These are phyloP conservation scores for Irpex rosettiformis DNA, from an alignment of 1,284 basidiomycete species.

Conservation along the genomic window DNA sequence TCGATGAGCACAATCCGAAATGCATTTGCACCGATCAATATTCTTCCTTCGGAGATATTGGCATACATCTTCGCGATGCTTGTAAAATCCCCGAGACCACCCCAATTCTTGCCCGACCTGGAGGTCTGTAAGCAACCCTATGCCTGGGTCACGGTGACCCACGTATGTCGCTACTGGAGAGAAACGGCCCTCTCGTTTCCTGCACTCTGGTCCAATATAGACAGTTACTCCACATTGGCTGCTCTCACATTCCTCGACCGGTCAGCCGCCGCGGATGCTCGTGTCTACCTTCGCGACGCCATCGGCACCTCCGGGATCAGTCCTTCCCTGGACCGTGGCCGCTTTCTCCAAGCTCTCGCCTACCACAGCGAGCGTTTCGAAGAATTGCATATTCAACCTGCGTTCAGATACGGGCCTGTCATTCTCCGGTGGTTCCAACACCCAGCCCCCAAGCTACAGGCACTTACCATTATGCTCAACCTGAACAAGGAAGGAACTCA, in stretches of 20 bases:
- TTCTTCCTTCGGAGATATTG: conserved; percentile 23
- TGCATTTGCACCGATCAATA: conserved; percentile 19
- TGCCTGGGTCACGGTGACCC: conserved; percentile 16
- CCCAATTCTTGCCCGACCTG: conserved; percentile 14
- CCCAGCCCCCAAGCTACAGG: conserved; percentile 15
- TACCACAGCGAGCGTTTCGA: conserved; percentile 11
- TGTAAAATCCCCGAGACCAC: not conserved
- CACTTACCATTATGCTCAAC: conserved; percentile 14
- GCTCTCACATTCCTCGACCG: conserved; percentile 18
- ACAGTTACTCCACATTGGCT: conserved; percentile 17
- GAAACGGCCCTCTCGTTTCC: conserved; percentile 23
- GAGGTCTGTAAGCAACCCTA: conserved; percentile 12
- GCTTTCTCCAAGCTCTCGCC: conserved; percentile 13
- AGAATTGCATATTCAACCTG: conserved; percentile 19
- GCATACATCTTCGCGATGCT: conserved; percentile 21
- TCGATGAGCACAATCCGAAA: conserved; percentile 17
- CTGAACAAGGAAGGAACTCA: conserved; percentile 4
- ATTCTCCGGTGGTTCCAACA: conserved; percentile 14
- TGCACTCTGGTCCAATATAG: conserved; percentile 23
- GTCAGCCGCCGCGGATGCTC: conserved; percentile 10
- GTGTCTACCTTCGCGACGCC: conserved; percentile 17
- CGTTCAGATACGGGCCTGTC: conserved; percentile 15
- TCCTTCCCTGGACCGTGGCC: conserved; percentile 15
- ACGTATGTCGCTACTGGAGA: conserved; percentile 26
- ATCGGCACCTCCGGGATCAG: conserved; percentile 5